phyloP scores from a whole-genome alignment of 2,329 filamentous ascomycete genomes.

The Mollisiaceae sp. region DNA sequence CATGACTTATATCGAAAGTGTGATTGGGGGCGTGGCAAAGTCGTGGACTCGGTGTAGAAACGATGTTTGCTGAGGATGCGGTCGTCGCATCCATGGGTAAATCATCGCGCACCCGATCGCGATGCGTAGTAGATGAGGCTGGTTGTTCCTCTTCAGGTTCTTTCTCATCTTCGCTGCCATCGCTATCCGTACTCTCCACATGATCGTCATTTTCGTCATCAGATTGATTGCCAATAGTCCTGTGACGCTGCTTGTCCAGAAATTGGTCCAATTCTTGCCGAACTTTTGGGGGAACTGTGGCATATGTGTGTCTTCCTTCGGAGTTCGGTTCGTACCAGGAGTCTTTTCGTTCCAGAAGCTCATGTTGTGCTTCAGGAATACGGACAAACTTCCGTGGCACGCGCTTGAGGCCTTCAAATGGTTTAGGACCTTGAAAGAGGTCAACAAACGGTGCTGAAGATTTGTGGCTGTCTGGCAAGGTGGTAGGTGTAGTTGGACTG shows the following conservation, averaged over 20 bases:
- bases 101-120: not conserved
- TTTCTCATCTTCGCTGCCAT: not conserved
- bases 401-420: slow-evolving; percentile 33
- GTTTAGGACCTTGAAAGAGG: slow-evolving; percentile 34
- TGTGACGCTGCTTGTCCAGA: not conserved
- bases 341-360: slow-evolving; percentile 52
- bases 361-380: slow-evolving; percentile 54
- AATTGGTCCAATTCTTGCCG: slow-evolving; percentile 28
- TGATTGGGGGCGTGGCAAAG: not conserved
- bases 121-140: not conserved
- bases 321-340: slow-evolving; percentile 44
- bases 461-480: not conserved
- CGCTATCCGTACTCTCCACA: not conserved
- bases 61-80: not conserved
- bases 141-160: not conserved
- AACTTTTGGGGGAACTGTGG: slow-evolving; percentile 44
- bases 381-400: slow-evolving; percentile 50
- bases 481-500: slow-evolving; percentile 20
- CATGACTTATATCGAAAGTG: not conserved
- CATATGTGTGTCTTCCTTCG: slow-evolving; percentile 15
- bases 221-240: not conserved
- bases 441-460: slow-evolving; percentile 15
- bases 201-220: not conserved
- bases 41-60: not conserved
- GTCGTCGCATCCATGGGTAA: not conserved